Evolutionary conservation across 2,329 filamentous ascomycete genomes (phyloP), one percentile per base, ranked within the genome.

Genomic region (Paraphaeosphaeria minitans): DNA sequence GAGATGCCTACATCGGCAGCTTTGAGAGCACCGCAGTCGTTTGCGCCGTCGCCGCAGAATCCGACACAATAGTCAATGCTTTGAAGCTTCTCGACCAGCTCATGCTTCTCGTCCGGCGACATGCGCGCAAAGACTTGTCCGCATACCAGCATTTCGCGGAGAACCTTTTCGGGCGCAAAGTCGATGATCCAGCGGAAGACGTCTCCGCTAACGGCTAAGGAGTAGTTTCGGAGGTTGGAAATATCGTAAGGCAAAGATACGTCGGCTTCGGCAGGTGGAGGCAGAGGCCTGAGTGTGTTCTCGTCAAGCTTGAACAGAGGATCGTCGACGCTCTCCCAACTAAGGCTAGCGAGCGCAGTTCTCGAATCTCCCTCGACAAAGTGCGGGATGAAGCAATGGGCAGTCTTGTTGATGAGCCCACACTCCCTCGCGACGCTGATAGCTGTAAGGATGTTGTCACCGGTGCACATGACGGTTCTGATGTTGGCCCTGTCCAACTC

Each of bases 81-180:
- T 75, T 99, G 96, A 3, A 99, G 84, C 75, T 97, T 99, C 76
- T 98, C 95, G 2, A 99, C 93, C 1, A 99, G 82, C 76, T 99
- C 96, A 73, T 97, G 93, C 76, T 99, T 99, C 77, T 99, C 95
- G 73, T 99, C 96, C 0, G 95, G 96, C 1, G 94, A 98, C 95
- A 99, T 99, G 67, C 95, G 90, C 4, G 95, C 96, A 77, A 96
- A 99, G 1, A 99, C 92, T 76, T 95, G 94, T 27, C 94, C 93
- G 55, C 86, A 86, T 37, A 97, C 89, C 55, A 99, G 90, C 88
- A 98, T 94, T 83, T 95, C 75, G 60, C 89, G 88, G 35, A 98
- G 81, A 0, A 96, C 84, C 55, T 91, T 87, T n/a, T 91, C 86
- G 0, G 89, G 87, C 0, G 91, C 94, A 76, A 89, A 98, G 78